Evolutionary conservation across 2,329 filamentous ascomycete genomes (phyloP), one percentile per base, ranked within the genome.

Genomic region (Clarireedia paspali): DNA sequence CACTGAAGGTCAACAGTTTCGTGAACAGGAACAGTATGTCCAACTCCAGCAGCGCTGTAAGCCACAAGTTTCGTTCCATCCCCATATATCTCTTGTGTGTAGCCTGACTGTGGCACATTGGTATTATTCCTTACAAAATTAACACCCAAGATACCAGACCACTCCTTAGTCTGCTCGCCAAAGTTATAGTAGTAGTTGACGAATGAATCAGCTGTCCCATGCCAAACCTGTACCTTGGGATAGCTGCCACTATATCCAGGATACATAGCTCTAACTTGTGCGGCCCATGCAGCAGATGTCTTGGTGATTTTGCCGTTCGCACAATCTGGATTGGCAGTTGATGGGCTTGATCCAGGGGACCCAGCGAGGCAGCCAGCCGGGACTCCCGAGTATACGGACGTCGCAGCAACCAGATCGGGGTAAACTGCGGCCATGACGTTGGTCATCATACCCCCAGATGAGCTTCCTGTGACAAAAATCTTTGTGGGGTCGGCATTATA

Each of bases 391-490:
- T 76, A 77, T 27, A 66, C 72, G 14, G 70, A 70, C 6, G 67
- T 74, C 4, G 74, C 75, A 5, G 68, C 68, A 63, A 78, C 76
- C 34, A 78, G 59, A 23, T 77, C 74, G 0, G 75, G 75, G 64
- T 77, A 78, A 0, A 73, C 71, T 2, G 72, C 74, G 2, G 73
- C 72, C 54, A 78, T 65, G 59, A 77, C 74, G 58, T 77, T 76
- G 27, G 75, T 75, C 42, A 46, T 46, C 48, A 49, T 38, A 15
- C 38, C 39, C 9, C 74, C 74, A 0, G 72, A 75, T 9, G 70
- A 73, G 2, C 65, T 66, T 5, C 81, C 80, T 0, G 77, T 79
- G 3, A 77, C 77, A 58, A 77, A 83, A 3, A 83, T 76, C 54
- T 73, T 73, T 59, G 63, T 70, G 20, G 73, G 62, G 61, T 83